phyloP scores from a whole-genome alignment of 1,284 basidiomycete species.

The Trichosporon sp. region DNA sequence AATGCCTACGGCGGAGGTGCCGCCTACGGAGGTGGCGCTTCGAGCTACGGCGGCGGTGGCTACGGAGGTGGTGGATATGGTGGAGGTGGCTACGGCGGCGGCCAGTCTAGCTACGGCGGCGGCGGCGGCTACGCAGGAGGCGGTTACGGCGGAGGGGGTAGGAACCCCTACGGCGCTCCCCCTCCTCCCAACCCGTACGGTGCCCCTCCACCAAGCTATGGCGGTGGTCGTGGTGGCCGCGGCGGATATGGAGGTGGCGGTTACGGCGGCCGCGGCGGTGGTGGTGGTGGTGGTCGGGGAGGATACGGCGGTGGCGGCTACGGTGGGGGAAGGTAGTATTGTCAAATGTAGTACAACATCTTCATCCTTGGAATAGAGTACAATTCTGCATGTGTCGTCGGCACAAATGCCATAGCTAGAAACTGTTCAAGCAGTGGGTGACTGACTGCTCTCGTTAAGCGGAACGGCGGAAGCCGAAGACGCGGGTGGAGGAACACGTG shows the following conservation, averaged over 20 bases:
- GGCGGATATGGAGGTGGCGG: constrained; percentile 23
- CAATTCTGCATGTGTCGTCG: constrained; percentile 13
- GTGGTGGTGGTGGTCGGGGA: constrained; percentile 26
- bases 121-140: constrained; percentile 17
- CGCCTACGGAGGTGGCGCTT: constrained; percentile 16
- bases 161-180: constrained; percentile 28
- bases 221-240: constrained; percentile 1
- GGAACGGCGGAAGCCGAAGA: constrained; percentile 10
- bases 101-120: constrained; percentile 23
- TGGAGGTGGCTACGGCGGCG: constrained; percentile 27
- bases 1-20: constrained; percentile 9
- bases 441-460: neutral
- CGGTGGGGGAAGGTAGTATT: constrained; percentile 37
- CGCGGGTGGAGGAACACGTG: constrained; percentile 9
- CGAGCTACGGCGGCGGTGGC: constrained; percentile 12
- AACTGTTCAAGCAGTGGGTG: neutral
- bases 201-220: neutral
- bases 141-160: constrained; percentile 22
- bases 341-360: constrained; percentile 6
- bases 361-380: constrained; percentile 15
- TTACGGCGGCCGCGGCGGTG: neutral
- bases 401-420: neutral
- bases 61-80: constrained; percentile 31
- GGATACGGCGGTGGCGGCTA: constrained; percentile 60
- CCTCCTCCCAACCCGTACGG: constrained; percentile 19